These are phyloP conservation scores for Leptographium flavum DNA, from an alignment of 2,329 filamentous ascomycete genomes.

Conservation along the genomic window DNA sequence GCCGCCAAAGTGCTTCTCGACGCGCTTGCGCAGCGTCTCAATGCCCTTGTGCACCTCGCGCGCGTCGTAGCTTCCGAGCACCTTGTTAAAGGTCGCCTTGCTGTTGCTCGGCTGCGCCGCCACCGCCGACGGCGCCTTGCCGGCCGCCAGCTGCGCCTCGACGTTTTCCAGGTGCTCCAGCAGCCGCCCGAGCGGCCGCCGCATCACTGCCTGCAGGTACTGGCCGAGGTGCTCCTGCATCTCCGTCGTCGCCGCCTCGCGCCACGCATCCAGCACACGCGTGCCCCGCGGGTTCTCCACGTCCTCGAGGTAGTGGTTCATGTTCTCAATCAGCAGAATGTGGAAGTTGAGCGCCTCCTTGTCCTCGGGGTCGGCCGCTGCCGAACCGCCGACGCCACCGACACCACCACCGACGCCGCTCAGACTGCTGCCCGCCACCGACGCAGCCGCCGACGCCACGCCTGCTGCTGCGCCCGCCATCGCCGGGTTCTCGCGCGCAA, in stretches of 20 bases:
- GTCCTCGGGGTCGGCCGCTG: conserved; percentile 55
- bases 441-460: conserved; percentile 10
- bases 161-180: conserved; percentile 85
- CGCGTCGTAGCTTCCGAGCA: conserved; percentile 64
- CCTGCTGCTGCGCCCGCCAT: neutral
- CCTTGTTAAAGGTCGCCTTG: conserved; percentile 71
- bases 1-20: conserved; percentile 95
- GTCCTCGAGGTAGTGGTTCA: conserved; percentile 94
- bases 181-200: conserved; percentile 76
- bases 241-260: conserved; percentile 60
- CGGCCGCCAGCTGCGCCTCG: conserved; percentile 52
- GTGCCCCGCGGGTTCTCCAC: conserved; percentile 59
- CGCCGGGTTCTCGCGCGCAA: conserved; percentile 55
- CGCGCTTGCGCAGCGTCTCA: conserved; percentile 73
- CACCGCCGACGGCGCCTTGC: conserved; percentile 48
- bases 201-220: conserved; percentile 79
- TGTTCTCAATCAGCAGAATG: conserved; percentile 94
- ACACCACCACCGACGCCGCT: conserved; percentile 25
- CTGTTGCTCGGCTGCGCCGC: conserved; percentile 72
- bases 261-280: conserved; percentile 71
- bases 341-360: conserved; percentile 97
- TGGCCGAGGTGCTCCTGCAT: conserved; percentile 75
- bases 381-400: conserved; percentile 10
- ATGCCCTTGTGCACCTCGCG: conserved; percentile 85
- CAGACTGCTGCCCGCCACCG: conserved; percentile 15